A percentile compares a stretch with the other conserved stretches of the same genome.
Conservation (phyloP, 2,329 filamentous ascomycete genomes). For the Cryphonectria radicalis region DNA sequence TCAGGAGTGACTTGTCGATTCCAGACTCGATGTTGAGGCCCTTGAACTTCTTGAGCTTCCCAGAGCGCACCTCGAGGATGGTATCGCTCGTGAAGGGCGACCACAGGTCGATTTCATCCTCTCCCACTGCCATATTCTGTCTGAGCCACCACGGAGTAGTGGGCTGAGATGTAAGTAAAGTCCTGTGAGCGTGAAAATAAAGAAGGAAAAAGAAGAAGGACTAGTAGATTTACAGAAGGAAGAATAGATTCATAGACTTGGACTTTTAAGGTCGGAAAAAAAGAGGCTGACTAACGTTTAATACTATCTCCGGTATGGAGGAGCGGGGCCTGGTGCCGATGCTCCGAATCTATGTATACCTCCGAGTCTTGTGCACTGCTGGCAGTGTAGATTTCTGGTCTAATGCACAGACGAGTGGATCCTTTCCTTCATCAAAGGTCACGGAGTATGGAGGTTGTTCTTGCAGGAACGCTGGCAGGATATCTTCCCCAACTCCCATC, state of each 20-base stretch:
- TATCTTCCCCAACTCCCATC: background rate
- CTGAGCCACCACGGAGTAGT: background rate
- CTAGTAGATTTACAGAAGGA: background rate
- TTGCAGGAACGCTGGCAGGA: background rate
- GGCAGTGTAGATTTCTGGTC: background rate
- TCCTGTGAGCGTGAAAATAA: background rate
- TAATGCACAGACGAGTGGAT: background rate
- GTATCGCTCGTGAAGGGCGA: constrained; percentile 52
- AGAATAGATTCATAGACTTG: too few species aligned
- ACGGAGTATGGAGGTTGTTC: background rate
- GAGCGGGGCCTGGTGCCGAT: background rate
- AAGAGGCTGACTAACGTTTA: background rate
- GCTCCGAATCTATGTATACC: background rate
- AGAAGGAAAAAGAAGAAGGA: background rate
- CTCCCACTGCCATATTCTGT: constrained; percentile 16
- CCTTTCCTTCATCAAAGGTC: background rate
- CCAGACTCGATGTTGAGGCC: constrained; percentile 57
- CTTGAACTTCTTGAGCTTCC: constrained; percentile 58
- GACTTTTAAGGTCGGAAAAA: background rate
- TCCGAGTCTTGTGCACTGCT: background rate
- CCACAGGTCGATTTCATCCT: constrained; percentile 42
- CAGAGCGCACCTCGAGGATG: constrained; percentile 61
- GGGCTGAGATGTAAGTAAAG: background rate
- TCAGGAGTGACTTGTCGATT: constrained; percentile 57
- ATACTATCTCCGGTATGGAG: background rate